phyloP scores from a whole-genome alignment of 768 basidiomycete genomes.

The Panaeolus papilionaceus region DNA sequence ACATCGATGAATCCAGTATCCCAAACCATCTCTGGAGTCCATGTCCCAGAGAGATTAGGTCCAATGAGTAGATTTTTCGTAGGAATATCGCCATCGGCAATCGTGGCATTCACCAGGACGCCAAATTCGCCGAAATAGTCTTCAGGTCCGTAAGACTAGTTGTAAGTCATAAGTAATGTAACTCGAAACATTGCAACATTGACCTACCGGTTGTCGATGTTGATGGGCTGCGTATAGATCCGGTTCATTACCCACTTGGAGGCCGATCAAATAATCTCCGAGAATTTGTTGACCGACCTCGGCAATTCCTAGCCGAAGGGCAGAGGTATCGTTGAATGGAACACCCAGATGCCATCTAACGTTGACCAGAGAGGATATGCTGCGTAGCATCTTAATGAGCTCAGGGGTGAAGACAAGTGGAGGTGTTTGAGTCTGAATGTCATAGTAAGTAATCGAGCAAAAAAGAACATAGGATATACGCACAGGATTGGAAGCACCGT shows the following conservation, averaged over 20 bases:
- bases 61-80: slow-evolving; percentile 60
- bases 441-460: neutral
- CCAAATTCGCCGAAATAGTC: slow-evolving; percentile 67
- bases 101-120: slow-evolving; percentile 49
- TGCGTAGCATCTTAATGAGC: slow-evolving; percentile 69
- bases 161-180: too few relatives aligned
- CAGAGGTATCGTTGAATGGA: slow-evolving; percentile 70
- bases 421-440: slow-evolving; percentile 68
- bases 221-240: slow-evolving; percentile 53
- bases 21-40: slow-evolving; percentile 61
- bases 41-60: slow-evolving; percentile 57
- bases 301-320: slow-evolving; percentile 62
- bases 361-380: slow-evolving; percentile 65
- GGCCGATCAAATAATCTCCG: slow-evolving; percentile 68
- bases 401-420: slow-evolving; percentile 68
- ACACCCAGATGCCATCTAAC: slow-evolving; percentile 73
- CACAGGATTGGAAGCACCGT: slow-evolving; percentile 46
- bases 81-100: slow-evolving; percentile 39
- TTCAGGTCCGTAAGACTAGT: slow-evolving; percentile 41
- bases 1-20: slow-evolving; percentile 57
- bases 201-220: slow-evolving; percentile 40
- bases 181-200: neutral
- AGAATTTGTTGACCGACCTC: slow-evolving; percentile 68
- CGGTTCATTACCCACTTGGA: slow-evolving; percentile 80
- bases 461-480: slow-evolving; percentile 22